These are phyloP conservation scores for Paradendryphiella salina DNA, from an alignment of 2,329 filamentous ascomycete species.

Conservation along the genomic window DNA sequence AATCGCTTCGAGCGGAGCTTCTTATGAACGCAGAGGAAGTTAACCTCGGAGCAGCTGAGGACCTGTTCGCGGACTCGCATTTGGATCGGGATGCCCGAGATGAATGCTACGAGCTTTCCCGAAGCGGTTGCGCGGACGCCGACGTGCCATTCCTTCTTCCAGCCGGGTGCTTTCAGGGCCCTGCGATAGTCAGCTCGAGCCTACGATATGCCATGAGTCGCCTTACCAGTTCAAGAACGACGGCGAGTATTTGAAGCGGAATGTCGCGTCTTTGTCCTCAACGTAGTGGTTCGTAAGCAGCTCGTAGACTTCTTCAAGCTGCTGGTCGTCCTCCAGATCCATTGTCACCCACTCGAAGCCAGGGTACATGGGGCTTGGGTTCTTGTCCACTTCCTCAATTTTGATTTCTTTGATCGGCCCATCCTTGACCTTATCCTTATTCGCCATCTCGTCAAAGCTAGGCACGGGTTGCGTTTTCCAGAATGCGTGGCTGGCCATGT, in stretches of 20 bases:
- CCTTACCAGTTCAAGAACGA: slow-evolving; percentile 84
- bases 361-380: slow-evolving; percentile 69
- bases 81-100: slow-evolving; percentile 86
- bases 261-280: slow-evolving; percentile 95
- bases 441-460: slow-evolving; percentile 64
- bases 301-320: slow-evolving; percentile 87
- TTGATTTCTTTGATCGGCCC: slow-evolving; percentile 83
- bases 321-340: slow-evolving; percentile 75
- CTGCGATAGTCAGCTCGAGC: slow-evolving; percentile 50
- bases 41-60: slow-evolving; percentile 86
- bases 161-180: slow-evolving; percentile 93
- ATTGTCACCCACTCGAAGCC: slow-evolving; percentile 95
- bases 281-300: slow-evolving; percentile 93
- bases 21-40: slow-evolving; percentile 98
- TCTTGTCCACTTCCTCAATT: slow-evolving; percentile 75
- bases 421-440: slow-evolving; percentile 60
- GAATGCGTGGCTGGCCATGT: slow-evolving; percentile 97
- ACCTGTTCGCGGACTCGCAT: slow-evolving; percentile 76
- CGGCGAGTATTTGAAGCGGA: slow-evolving; percentile 93
- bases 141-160: slow-evolving; percentile 92
- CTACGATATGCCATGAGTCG: background rate
- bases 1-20: slow-evolving; percentile 93
- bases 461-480: slow-evolving; percentile 97
- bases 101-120: slow-evolving; percentile 89
- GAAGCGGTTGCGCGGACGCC: slow-evolving; percentile 85